Evolutionary conservation across 1,284 basidiomycete species (phyloP).

Genomic region (Schizophyllum commune): DNA sequence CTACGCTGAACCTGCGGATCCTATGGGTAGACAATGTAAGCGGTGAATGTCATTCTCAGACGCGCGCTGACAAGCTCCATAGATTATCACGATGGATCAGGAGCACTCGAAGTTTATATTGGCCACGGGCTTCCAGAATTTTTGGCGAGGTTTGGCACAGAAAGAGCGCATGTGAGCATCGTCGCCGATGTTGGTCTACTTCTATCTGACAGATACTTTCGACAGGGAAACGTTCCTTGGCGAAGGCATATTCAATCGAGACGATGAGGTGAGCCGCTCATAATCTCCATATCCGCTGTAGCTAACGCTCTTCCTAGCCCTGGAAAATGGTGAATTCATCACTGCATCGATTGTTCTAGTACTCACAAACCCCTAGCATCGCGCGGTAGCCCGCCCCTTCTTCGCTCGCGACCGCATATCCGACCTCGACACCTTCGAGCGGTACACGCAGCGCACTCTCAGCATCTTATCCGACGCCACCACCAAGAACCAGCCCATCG

Average conservation of each 20-base stretch:
- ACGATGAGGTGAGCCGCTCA: conserved; percentile 44
- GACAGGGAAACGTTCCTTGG: conserved; percentile 60
- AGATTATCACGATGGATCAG: conserved; percentile 70
- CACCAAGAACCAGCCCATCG: conserved; percentile 34
- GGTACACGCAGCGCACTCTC: conserved; percentile 40
- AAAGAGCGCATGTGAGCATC: conserved; percentile 53
- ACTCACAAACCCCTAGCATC: conserved; percentile 37
- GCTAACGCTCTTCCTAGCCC: conserved; percentile 19
- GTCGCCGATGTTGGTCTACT: conserved; percentile 1
- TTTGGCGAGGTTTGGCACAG: conserved; percentile 54
- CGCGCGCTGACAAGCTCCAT: conserved; percentile 1
- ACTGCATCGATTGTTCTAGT: conserved; percentile 12
- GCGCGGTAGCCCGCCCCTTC: conserved; percentile 63
- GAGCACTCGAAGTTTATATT: conserved; percentile 60
- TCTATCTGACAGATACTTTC: background rate
- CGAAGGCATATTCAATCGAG: conserved; percentile 67
- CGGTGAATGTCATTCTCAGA: conserved; percentile 9
- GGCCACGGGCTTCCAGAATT: conserved; percentile 56
- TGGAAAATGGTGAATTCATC: conserved; percentile 35
- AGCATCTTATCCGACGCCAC: conserved; percentile 37
- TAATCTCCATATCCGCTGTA: conserved; percentile 3
- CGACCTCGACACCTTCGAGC: conserved; percentile 64
- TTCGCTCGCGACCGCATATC: conserved; percentile 63
- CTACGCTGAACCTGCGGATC: conserved; percentile 58
- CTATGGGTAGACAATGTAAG: conserved; percentile 60